A percentile compares a stretch with the other conserved stretches of the same genome.
phyloP scores from a whole-genome alignment of 352 stramenopile species.

The Phytophthora idaei region DNA sequence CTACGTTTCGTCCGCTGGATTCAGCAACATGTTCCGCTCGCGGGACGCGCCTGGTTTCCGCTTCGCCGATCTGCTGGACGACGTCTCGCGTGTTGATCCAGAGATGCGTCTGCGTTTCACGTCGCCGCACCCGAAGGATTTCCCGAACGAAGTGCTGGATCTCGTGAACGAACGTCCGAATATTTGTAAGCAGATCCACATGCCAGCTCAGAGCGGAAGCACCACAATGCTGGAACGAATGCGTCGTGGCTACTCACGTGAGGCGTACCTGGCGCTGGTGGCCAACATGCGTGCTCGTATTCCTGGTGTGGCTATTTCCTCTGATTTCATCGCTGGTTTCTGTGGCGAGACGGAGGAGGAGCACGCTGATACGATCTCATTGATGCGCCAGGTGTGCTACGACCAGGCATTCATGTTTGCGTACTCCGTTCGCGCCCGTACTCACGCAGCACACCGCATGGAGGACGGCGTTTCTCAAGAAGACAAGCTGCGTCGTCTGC shows the following conservation, averaged over 20 bases:
- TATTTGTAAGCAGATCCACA: constrained; percentile 98
- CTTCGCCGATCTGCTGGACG: constrained; percentile 97
- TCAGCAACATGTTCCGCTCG: constrained; percentile 94
- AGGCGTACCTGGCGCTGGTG: constrained; percentile 97
- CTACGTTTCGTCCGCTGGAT: constrained; percentile 91
- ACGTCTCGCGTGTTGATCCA: constrained; percentile 91
- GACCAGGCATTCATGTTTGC: constrained; percentile 99
- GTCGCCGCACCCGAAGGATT: constrained; percentile 99
- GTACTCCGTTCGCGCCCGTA: constrained; percentile 96
- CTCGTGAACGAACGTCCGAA: constrained; percentile 92
- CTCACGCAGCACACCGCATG: constrained; percentile 95
- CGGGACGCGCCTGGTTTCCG: constrained; percentile 91
- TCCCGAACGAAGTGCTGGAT: constrained; percentile 93
- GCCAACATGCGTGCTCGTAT: constrained; percentile 89
- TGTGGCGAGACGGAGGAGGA: constrained; percentile 99
- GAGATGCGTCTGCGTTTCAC: constrained; percentile 99
- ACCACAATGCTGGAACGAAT: constrained; percentile 90
- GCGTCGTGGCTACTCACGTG: constrained; percentile 96
- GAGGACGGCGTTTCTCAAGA: constrained; percentile 95
- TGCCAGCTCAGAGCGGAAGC: constrained; percentile 97
- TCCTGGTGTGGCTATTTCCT: constrained; percentile 89
- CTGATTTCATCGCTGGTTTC: constrained; percentile 99
- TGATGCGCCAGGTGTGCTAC: constrained; percentile 89
- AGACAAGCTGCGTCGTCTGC: constrained; percentile 95
- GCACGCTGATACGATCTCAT: constrained; percentile 93